Percentiles rank a stretch among this genome's conserved stretches.
These are phyloP conservation scores for Xylaria flabelliformis DNA, from an alignment of 495 filamentous ascomycete species.

Conservation along the genomic window DNA sequence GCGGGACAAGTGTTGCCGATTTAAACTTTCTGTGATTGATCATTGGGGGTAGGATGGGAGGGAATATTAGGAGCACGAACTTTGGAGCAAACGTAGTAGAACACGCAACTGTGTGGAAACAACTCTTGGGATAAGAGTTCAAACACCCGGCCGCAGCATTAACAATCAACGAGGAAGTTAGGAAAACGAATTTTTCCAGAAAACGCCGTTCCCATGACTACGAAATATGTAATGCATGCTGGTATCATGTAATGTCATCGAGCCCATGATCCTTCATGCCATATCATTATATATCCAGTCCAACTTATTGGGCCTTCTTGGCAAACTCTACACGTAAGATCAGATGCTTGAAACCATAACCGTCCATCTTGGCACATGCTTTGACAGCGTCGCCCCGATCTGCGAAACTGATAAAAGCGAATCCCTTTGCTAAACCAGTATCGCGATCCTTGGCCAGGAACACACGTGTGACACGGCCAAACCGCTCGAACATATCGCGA, in stretches of 20 bases:
- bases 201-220: constrained; percentile 6
- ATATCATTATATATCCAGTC: constrained; percentile 14
- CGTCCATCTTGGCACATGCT: constrained; percentile 97
- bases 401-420: constrained; percentile 95
- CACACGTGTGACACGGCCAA: constrained; percentile 93
- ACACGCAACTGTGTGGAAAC: not conserved
- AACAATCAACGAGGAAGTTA: not conserved
- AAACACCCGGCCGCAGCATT: not conserved
- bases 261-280: constrained; percentile 3
- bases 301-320: constrained; percentile 67
- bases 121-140: not conserved
- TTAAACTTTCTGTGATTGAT: not conserved
- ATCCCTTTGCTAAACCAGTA: constrained; percentile 92
- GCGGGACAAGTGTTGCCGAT: not conserved
- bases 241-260: not conserved
- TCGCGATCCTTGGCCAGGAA: constrained; percentile 98
- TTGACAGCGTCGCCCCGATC: constrained; percentile 86
- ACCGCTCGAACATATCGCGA: constrained; percentile 96
- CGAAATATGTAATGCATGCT: not conserved
- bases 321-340: constrained; percentile 92
- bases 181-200: not conserved
- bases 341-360: constrained; percentile 89
- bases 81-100: not conserved
- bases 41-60: too few species aligned
- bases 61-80: too few species aligned